Conservation (phyloP, 805 yeast genomes). For the Yarrowia divulgata region DNA sequence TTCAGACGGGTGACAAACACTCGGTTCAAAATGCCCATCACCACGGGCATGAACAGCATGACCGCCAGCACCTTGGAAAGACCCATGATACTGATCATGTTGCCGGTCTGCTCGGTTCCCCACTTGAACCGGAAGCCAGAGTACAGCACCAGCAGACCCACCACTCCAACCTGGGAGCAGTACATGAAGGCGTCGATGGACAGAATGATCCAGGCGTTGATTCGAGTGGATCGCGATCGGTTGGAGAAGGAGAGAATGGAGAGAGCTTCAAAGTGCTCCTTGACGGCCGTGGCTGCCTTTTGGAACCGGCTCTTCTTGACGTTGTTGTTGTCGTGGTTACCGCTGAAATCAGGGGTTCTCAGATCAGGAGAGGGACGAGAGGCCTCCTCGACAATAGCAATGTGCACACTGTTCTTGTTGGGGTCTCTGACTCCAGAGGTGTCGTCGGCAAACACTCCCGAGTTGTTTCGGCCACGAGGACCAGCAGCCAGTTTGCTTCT, state of each 20-base stretch:
- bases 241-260: slow-evolving; percentile 18
- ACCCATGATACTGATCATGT: slow-evolving; percentile 47
- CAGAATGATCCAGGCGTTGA: slow-evolving; percentile 42
- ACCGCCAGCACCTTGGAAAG: slow-evolving; percentile 43
- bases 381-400: slow-evolving; percentile 8
- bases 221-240: neutral
- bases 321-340: neutral
- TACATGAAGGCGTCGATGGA: slow-evolving; percentile 42
- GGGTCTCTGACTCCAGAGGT: neutral
- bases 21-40: slow-evolving; percentile 8
- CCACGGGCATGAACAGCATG: slow-evolving; percentile 28
- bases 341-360: slow-evolving; percentile 11
- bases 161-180: slow-evolving; percentile 37
- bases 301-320: neutral
- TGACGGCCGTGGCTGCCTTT: slow-evolving; percentile 1
- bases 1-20: slow-evolving; percentile 20
- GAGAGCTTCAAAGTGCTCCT: slow-evolving; percentile 1
- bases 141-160: slow-evolving; percentile 45
- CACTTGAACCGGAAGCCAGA: slow-evolving; percentile 48
- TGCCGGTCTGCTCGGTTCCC: slow-evolving; percentile 49
- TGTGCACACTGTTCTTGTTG: neutral
- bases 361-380: neutral
- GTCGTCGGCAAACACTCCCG: slow-evolving; percentile 18
- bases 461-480: slow-evolving; percentile 1
- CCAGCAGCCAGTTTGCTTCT: neutral